These are phyloP conservation scores for Phaeosphaeria sp. DNA, from an alignment of 2,329 filamentous ascomycete genomes.

Conservation along the genomic window DNA sequence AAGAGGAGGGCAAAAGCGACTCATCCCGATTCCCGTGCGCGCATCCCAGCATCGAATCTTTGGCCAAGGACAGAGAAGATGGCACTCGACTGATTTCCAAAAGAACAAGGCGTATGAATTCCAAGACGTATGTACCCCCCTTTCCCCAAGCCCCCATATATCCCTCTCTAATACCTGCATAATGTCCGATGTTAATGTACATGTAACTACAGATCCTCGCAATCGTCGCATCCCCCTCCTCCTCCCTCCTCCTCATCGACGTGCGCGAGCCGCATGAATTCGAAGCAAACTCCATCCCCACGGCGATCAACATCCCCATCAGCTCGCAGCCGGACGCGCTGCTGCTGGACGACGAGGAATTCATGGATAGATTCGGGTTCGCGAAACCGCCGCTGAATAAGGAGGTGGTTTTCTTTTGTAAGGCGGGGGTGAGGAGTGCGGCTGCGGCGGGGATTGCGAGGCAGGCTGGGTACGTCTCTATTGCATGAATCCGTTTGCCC, in stretches of 20 bases:
- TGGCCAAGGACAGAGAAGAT: slow-evolving; percentile 36
- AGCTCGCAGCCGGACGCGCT: slow-evolving; percentile 78
- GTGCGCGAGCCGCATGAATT: slow-evolving; percentile 77
- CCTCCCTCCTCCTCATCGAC: slow-evolving; percentile 57
- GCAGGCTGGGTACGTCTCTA: slow-evolving; percentile 71
- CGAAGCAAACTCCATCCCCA: slow-evolving; percentile 72
- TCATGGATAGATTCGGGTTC: slow-evolving; percentile 82
- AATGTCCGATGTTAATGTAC: too few species aligned
- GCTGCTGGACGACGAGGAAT: slow-evolving; percentile 77
- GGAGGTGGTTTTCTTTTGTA: slow-evolving; percentile 80
- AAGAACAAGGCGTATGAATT: slow-evolving; percentile 50
- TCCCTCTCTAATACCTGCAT: too few species aligned
- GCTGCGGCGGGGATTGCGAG: slow-evolving; percentile 79
- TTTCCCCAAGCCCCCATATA: too few species aligned
- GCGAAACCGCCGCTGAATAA: slow-evolving; percentile 32
- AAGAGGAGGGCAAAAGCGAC: neutral
- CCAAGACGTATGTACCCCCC: slow-evolving; percentile 38
- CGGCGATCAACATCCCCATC: slow-evolving; percentile 82
- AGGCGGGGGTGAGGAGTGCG: slow-evolving; percentile 82
- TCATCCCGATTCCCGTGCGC: slow-evolving; percentile 3
- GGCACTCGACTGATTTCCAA: slow-evolving; percentile 41
- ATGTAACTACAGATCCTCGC: slow-evolving; percentile 45
- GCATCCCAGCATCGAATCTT: neutral
- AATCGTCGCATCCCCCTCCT: slow-evolving; percentile 35
- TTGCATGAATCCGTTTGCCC: too few species aligned